Conservation (phyloP, 2,329 filamentous ascomycete genomes). For the Fusarium brevicatenulatum region DNA sequence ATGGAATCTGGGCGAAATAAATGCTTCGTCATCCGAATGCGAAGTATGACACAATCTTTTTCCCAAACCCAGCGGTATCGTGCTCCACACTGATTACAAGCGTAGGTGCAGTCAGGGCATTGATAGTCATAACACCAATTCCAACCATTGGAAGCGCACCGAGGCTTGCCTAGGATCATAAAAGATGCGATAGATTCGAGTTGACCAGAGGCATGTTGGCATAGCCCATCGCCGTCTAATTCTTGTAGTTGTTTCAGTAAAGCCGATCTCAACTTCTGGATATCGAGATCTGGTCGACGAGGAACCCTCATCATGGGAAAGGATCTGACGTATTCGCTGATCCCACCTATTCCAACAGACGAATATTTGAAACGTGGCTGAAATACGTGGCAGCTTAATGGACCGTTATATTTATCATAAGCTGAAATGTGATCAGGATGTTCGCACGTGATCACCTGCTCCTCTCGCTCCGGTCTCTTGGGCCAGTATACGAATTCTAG, state of each 20-base stretch:
- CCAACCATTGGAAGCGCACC: neutral
- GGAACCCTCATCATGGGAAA: neutral
- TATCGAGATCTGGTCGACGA: neutral
- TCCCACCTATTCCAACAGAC: fast-evolving
- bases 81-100: neutral
- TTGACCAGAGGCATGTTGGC: neutral
- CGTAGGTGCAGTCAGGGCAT: neutral
- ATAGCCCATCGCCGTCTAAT: neutral
- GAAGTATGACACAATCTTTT: too few relatives aligned
- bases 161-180: neutral
- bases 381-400: fast-evolving
- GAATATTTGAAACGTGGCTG: fast-evolving
- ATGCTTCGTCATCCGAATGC: too few relatives aligned
- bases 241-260: neutral
- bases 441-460: fast-evolving
- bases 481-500: neutral
- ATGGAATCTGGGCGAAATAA: neutral
- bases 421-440: neutral
- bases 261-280: neutral
- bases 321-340: fast-evolving
- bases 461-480: fast-evolving
- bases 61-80: neutral
- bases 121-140: fast-evolving
- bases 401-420: fast-evolving
- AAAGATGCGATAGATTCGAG: neutral